Evolutionary conservation across 2,329 filamentous ascomycete species (phyloP).

Genomic region (Daldinia sp.): DNA sequence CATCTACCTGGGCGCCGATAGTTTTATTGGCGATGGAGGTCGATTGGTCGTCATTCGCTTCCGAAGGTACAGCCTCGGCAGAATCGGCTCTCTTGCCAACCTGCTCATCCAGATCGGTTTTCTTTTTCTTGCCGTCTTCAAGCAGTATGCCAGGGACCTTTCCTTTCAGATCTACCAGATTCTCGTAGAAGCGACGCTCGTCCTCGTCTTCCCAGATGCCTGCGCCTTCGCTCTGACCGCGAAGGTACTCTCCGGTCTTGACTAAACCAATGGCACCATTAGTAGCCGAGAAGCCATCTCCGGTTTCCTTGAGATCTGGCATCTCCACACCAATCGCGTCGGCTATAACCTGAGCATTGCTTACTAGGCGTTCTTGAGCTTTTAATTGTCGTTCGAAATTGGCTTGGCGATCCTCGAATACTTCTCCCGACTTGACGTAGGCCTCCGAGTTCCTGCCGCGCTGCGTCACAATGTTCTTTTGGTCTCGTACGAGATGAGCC

Average conservation of each 20-base stretch:
- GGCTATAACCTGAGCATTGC: conserved; percentile 90
- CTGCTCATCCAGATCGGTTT: conserved; percentile 80
- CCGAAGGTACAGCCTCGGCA: conserved; percentile 54
- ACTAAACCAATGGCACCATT: conserved; percentile 89
- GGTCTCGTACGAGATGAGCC: conserved; percentile 85
- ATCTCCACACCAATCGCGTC: conserved; percentile 90
- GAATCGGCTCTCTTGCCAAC: conserved; percentile 77
- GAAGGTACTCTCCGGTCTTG: conserved; percentile 91
- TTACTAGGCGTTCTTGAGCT: conserved; percentile 85
- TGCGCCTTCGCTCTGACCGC: conserved; percentile 86
- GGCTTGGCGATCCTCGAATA: conserved; percentile 95
- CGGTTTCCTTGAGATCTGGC: conserved; percentile 89
- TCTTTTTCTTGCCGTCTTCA: conserved; percentile 96
- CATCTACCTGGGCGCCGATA: conserved; percentile 95
- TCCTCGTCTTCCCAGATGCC: conserved; percentile 99
- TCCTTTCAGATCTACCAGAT: conserved; percentile 91
- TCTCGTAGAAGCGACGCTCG: conserved; percentile 97
- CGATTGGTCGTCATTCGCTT: conserved; percentile 78
- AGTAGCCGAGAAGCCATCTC: conserved; percentile 69
- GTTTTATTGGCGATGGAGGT: conserved; percentile 98
- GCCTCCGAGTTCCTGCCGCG: conserved; percentile 95
- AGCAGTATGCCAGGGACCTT: conserved; percentile 93
- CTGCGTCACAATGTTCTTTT: conserved; percentile 86
- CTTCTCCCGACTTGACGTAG: conserved; percentile 97
- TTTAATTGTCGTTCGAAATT: conserved; percentile 96